Conservation (phyloP, 306 rosid genomes). For the Begonia fuchsioides region DNA sequence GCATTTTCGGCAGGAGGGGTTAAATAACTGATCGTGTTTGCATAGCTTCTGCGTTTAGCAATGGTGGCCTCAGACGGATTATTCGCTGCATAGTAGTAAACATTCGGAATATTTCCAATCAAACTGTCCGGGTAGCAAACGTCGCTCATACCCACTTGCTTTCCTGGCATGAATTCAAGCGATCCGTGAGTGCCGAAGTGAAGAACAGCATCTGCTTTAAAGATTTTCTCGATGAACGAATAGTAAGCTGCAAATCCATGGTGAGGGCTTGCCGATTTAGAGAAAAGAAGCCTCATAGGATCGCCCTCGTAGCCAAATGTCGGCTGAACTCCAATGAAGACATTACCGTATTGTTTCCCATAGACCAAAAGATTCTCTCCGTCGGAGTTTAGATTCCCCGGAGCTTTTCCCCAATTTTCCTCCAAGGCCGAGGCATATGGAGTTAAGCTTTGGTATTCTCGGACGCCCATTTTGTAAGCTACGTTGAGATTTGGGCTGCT, state of each 20-base stretch:
- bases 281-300: constrained; percentile 94
- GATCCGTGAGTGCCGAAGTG: constrained; percentile 98
- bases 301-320: constrained; percentile 97
- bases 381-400: constrained; percentile 88
- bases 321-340: constrained; percentile 96
- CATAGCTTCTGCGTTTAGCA: constrained; percentile 96
- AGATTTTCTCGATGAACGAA: constrained; percentile 77
- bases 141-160: constrained; percentile 99
- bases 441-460: constrained; percentile 73
- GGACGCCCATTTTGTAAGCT: constrained; percentile 84
- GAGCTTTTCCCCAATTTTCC: constrained; percentile 98
- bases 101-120: constrained; percentile 85
- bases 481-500: constrained; percentile 88
- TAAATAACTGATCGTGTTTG: constrained; percentile 91
- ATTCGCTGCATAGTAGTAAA: constrained; percentile 91
- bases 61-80: constrained; percentile 98
- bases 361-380: constrained; percentile 90
- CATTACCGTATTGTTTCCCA: constrained; percentile 81
- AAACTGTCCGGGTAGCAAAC: constrained; percentile 88
- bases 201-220: constrained; percentile 91
- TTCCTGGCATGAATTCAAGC: constrained; percentile 98
- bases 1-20: constrained; percentile 99
- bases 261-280: constrained; percentile 98
- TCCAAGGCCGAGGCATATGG: constrained; percentile 73
- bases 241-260: constrained; percentile 97